Evolutionary conservation across 495 filamentous ascomycete species (phyloP).

Genomic region (Hypoxylon rickii): DNA sequence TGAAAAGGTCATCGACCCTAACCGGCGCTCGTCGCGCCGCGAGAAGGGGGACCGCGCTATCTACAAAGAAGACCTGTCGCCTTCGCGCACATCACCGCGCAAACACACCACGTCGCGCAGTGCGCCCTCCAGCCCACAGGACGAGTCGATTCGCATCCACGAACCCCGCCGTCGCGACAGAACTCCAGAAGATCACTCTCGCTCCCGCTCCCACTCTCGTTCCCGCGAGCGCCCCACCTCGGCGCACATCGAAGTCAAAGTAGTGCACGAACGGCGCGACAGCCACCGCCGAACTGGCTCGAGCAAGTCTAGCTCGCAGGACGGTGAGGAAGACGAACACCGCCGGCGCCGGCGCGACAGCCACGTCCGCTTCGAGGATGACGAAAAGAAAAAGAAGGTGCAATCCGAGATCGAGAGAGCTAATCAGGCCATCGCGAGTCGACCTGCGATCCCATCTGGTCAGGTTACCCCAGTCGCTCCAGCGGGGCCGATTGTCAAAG

Average conservation of each 20-base stretch:
- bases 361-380: slow-evolving; percentile 30
- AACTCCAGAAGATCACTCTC: slow-evolving; percentile 20
- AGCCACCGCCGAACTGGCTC: slow-evolving; percentile 33
- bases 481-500: not conserved
- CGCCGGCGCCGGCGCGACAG: slow-evolving; percentile 28
- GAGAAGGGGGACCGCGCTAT: slow-evolving; percentile 32
- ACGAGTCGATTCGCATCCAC: slow-evolving; percentile 15
- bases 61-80: slow-evolving; percentile 29
- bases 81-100: slow-evolving; percentile 36
- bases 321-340: slow-evolving; percentile 29
- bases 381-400: slow-evolving; percentile 42
- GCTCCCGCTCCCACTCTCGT: slow-evolving; percentile 22
- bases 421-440: slow-evolving; percentile 37
- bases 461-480: not conserved
- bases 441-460: slow-evolving; percentile 25
- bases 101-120: slow-evolving; percentile 22
- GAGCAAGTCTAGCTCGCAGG: slow-evolving; percentile 36
- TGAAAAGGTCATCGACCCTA: slow-evolving; percentile 32
- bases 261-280: slow-evolving; percentile 28
- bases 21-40: slow-evolving; percentile 37
- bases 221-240: slow-evolving; percentile 16
- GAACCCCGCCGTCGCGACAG: slow-evolving; percentile 25
- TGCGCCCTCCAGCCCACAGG: slow-evolving; percentile 17
- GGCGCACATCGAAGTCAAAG: slow-evolving; percentile 34
- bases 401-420: slow-evolving; percentile 45